These are phyloP conservation scores for Fusarium drepaniforme DNA, from an alignment of 2,329 filamentous ascomycete species.

Conservation along the genomic window DNA sequence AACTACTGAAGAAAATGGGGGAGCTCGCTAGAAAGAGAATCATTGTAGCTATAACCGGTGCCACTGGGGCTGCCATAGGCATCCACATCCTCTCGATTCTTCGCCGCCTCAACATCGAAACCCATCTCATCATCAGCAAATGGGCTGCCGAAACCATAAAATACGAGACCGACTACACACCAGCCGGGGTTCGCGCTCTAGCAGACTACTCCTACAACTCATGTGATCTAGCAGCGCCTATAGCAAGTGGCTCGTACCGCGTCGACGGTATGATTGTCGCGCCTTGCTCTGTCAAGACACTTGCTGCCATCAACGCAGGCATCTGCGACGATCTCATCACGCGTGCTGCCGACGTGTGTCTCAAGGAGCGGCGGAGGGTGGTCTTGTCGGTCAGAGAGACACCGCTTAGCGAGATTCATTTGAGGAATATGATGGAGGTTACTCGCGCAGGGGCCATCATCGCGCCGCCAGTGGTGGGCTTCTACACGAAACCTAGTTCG, in stretches of 20 bases:
- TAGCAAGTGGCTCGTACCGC: slow-evolving; percentile 34
- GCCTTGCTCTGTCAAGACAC: slow-evolving; percentile 62
- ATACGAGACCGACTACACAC: slow-evolving; percentile 33
- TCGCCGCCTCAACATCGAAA: slow-evolving; percentile 30
- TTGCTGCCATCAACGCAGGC: slow-evolving; percentile 57
- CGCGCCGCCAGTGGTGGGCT: slow-evolving; percentile 58
- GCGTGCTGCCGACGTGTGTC: slow-evolving; percentile 59
- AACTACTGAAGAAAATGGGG: slow-evolving; percentile 50
- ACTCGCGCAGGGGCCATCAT: slow-evolving; percentile 55
- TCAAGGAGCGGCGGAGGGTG: slow-evolving; percentile 58
- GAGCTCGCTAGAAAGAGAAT: slow-evolving; percentile 18
- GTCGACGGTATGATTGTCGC: slow-evolving; percentile 62
- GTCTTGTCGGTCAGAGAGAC: slow-evolving; percentile 59
- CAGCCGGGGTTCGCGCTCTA: slow-evolving; percentile 18
- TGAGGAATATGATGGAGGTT: slow-evolving; percentile 59
- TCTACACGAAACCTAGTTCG: slow-evolving; percentile 54
- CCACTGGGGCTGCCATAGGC: slow-evolving; percentile 32
- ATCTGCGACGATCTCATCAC: slow-evolving; percentile 61
- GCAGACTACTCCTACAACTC: slow-evolving; percentile 32
- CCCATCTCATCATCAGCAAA: slow-evolving; percentile 36
- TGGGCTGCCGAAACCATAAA: slow-evolving; percentile 37
- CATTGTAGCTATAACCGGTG: slow-evolving; percentile 36
- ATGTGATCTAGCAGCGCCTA: slow-evolving; percentile 30
- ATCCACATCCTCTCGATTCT: slow-evolving; percentile 25
- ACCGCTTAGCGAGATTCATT: slow-evolving; percentile 60